Evolutionary conservation across 345 rosid species (phyloP).

Genomic region (Rhizophora mangle): DNA sequence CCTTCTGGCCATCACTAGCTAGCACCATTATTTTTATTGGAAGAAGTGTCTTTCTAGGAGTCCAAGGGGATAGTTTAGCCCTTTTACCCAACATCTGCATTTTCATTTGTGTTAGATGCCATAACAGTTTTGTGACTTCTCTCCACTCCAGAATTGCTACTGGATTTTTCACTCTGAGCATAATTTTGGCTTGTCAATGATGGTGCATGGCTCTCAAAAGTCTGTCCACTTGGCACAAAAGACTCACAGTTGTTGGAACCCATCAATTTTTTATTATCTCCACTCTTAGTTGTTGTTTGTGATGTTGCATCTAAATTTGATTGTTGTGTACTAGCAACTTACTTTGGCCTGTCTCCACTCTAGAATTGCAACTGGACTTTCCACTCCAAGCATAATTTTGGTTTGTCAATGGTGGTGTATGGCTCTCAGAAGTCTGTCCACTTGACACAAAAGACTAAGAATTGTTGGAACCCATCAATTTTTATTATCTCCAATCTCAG

Average conservation of each 20-base stretch:
- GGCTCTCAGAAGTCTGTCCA: conserved; percentile 23
- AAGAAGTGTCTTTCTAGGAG: conserved; percentile 24
- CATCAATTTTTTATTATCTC: conserved; percentile 31
- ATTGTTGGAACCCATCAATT: conserved; percentile 26
- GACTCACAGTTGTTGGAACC: conserved; percentile 25
- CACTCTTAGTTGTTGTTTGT: conserved; percentile 33
- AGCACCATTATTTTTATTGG: conserved; percentile 15
- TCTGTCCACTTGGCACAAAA: conserved; percentile 24
- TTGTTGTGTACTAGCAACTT: conserved; percentile 42
- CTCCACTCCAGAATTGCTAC: conserved; percentile 19
- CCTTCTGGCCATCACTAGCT: conserved; percentile 23
- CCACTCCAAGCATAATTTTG: conserved; percentile 18
- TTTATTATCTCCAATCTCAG: conserved; percentile 31
- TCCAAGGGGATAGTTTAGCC: conserved; percentile 27
- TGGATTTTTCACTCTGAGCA: conserved; percentile 16
- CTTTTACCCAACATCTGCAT: conserved; percentile 24
- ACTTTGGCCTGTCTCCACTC: conserved; percentile 3
- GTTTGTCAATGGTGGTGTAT: neutral
- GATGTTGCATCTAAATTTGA: conserved; percentile 34
- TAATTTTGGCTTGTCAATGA: conserved; percentile 8
- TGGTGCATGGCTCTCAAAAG: conserved; percentile 10
- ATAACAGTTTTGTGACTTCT: conserved; percentile 25
- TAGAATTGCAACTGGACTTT: conserved; percentile 17
- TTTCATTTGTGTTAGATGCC: conserved; percentile 26
- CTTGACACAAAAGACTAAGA: conserved; percentile 22